These are phyloP conservation scores for Euphorbia peplus DNA, from an alignment of 345 rosid genomes.

Conservation along the genomic window DNA sequence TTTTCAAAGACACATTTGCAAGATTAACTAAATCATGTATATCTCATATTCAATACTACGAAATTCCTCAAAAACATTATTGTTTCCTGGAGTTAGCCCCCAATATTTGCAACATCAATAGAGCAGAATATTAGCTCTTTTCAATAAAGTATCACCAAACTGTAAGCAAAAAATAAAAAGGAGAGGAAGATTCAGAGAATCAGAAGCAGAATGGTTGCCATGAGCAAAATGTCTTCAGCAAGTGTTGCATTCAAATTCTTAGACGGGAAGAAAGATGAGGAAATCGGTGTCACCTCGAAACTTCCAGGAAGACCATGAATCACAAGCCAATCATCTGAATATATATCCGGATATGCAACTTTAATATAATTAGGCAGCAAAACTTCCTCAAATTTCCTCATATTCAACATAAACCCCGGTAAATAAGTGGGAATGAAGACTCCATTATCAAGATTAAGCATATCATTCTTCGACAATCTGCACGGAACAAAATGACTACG, in stretches of 20 bases:
- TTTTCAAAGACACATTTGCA: neutral
- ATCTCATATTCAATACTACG: neutral
- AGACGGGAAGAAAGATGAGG: neutral
- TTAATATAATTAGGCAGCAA: slow-evolving; percentile 44
- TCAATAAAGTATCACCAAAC: too few relatives aligned
- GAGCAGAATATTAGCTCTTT: too few relatives aligned
- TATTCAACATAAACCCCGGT: slow-evolving; percentile 27
- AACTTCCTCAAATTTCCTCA: slow-evolving; percentile 36
- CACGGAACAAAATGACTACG: slow-evolving; percentile 30
- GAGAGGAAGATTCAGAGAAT: too few relatives aligned
- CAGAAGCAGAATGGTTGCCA: neutral
- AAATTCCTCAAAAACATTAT: neutral
- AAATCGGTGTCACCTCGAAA: neutral
- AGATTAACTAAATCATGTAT: neutral
- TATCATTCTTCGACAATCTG: slow-evolving; percentile 19
- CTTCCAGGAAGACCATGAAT: slow-evolving; percentile 42
- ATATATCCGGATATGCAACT: slow-evolving; percentile 38
- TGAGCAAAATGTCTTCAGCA: neutral
- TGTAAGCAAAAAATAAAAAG: too few relatives aligned
- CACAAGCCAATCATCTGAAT: slow-evolving; percentile 27
- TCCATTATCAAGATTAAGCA: slow-evolving; percentile 17
- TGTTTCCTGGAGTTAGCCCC: too few relatives aligned
- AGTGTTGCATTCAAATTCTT: neutral
- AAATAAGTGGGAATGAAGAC: slow-evolving; percentile 13
- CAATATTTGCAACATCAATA: neutral